Evolutionary conservation across 139 green algal genomes (phyloP).

Genomic region (Chlamydomonas sp.): DNA sequence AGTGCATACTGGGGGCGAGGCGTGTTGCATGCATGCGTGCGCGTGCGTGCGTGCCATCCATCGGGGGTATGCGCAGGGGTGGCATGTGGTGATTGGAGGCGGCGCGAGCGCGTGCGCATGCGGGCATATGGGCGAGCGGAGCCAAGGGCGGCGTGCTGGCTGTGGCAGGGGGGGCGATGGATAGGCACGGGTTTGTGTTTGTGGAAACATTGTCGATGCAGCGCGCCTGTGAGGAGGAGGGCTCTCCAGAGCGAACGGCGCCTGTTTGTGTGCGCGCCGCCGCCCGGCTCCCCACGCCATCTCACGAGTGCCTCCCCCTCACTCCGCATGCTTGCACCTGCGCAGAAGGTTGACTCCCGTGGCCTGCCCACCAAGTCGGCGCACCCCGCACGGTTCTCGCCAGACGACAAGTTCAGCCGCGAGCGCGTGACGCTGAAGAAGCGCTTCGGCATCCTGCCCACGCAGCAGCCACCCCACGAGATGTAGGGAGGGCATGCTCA

Average conservation of each 20-base stretch:
- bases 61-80: too few species aligned
- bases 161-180: too few species aligned
- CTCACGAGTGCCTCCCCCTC: neutral
- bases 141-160: too few species aligned
- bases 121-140: too few species aligned
- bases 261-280: neutral
- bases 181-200: too few species aligned
- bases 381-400: constrained; percentile 90
- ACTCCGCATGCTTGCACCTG: neutral
- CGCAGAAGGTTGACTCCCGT: constrained; percentile 73
- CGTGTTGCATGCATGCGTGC: too few species aligned
- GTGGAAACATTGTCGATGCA: too few species aligned
- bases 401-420: constrained; percentile 96
- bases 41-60: too few species aligned
- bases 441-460: constrained; percentile 89
- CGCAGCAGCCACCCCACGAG: constrained; percentile 59
- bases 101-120: too few species aligned
- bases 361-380: constrained; percentile 76
- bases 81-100: too few species aligned
- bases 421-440: constrained; percentile 88
- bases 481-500: constrained; percentile 22
- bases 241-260: constrained; percentile 24
- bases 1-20: too few species aligned
- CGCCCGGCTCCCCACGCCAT: neutral
- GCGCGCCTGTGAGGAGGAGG: too few species aligned